Conservation (phyloP, 148 eudicot genomes). For the Vaccinium corymbosum region DNA sequence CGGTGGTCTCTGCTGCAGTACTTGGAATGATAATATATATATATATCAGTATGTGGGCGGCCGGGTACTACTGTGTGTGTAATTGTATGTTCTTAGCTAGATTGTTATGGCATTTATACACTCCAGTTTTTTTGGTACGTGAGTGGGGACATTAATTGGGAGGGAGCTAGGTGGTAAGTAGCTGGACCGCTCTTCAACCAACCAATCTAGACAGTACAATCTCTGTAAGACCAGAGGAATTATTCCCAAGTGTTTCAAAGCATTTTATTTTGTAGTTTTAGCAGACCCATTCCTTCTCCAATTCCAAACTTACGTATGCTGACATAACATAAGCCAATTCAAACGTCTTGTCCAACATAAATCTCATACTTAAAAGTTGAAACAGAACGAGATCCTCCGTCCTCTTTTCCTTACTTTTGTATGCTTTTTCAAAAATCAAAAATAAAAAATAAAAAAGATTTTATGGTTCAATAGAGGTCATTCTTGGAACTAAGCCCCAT, state of each 20-base stretch:
- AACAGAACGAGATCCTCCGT: too few species aligned
- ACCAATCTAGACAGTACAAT: conserved; percentile 25
- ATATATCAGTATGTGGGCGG: background rate
- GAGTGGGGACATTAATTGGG: conserved; percentile 10
- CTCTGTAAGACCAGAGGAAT: conserved; percentile 8
- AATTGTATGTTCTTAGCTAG: background rate
- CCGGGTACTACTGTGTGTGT: background rate
- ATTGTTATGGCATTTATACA: background rate
- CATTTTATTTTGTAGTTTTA: background rate
- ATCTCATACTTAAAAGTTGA: too few species aligned
- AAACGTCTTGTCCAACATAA: too few species aligned
- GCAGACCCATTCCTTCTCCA: background rate
- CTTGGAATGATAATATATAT: background rate
- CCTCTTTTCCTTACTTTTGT: too few species aligned
- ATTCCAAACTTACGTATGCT: background rate
- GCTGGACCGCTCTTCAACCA: conserved; percentile 30
- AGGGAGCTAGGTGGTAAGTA: conserved; percentile 15
- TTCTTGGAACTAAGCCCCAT: too few species aligned
- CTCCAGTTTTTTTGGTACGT: background rate
- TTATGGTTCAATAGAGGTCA: too few species aligned
- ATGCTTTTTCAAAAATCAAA: too few species aligned
- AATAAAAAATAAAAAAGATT: too few species aligned
- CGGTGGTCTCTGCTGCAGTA: background rate
- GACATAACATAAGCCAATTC: background rate
- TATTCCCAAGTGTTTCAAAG: background rate